Base-by-base conservation (phyloP, 306 rosid species). In the Pueraria montana region DNA sequence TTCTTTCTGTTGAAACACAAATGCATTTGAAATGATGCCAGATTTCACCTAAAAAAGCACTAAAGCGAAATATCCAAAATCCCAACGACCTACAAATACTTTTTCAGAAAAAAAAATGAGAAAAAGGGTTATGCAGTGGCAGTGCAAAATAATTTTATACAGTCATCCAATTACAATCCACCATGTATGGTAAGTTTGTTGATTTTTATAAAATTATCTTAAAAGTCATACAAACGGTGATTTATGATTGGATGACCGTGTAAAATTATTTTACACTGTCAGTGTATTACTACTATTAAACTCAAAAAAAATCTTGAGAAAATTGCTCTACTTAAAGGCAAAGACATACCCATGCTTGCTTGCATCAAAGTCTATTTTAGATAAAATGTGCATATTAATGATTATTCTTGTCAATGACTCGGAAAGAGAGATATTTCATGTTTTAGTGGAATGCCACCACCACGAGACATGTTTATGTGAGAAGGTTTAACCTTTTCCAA, bases 391-490 rank as follows among this genome's bases (percentile, higher is more conserved):
- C 68, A 62, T 24, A 13, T 63, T 8, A 14, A 62, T 62, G 42
- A 62, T 62, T 30, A 62, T 27, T 62, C 42, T 62, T 62, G 68
- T 62, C 42, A 26, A 63, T 13, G 69, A 63, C 21, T 62, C 12
- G 43, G 21, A 30, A 63, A 32, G 69, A 30, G 42, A 6, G 69
- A 63, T 14, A 14, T 63, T 30, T 63, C 70, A 27, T 63, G 70
- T 30, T 63, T 32, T 13, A 30, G 70, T 63, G 23, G 70, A 32
- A 63, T 63, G 45, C 21, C 55, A 46, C 21, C 55, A 46, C 52
- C 42, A 62, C 5, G 70, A 63, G 70, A 63, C 70, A 63, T 30
- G 23, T 63, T 63, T 16, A 63, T 63, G 43, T 23, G 42, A 63
- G 43, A 63, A 63, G 20, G 43, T 6, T 14, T 2, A 30, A 63